Base-by-base conservation (phyloP, 345 rosid species). In the Eucalyptus regnans region DNA sequence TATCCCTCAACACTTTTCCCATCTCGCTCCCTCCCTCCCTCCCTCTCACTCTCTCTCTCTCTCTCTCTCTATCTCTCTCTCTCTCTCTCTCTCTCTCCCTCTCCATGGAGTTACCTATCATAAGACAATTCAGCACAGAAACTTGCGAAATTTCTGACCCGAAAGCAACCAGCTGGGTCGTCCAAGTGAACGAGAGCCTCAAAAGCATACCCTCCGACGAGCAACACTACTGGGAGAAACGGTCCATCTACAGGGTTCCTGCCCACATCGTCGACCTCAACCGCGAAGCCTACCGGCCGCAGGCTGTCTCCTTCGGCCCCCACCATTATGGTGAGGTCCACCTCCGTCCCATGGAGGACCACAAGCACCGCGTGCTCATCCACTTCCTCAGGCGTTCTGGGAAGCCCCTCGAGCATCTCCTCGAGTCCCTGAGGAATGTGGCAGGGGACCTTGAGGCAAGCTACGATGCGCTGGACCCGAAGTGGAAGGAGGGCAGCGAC, bases 181-280 rank as follows among this genome's bases (percentile, higher is more conserved):
- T 50, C 52, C 52, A 50, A 18, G 52, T 50, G 52, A 58, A 58
- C 88, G 12, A 52, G 27, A 25, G 23, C 37, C 43, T 13, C 20
- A 33, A 29, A 22, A 33, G 60, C 44, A 50, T n/a, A 3, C 62
- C 62, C 27, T 22, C 27, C 29, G 12, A 54, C n/a, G 92, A 90
- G 87, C 50, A 14, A 27, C 86, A 66, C 31, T 66, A 49, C 6
- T 93, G 94, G 94, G 85, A 83, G 50, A 90, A 93, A 76, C 88
- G 92, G 20, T 92, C 93, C 11, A 94, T 94, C 66, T 93, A 92
- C 91, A 92, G 88, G 86, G 12, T 94, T 9, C 93, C 95, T 9
- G 49, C 89, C 10, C 44, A 87, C 41, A 89, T 92, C 88, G 86
- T 76, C 3, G 90, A 90, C 50, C 86, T 91, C 18, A 92, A 93